Base-by-base conservation (phyloP, 2,329 filamentous ascomycete genomes). In the Exutisphaerella laricina region DNA sequence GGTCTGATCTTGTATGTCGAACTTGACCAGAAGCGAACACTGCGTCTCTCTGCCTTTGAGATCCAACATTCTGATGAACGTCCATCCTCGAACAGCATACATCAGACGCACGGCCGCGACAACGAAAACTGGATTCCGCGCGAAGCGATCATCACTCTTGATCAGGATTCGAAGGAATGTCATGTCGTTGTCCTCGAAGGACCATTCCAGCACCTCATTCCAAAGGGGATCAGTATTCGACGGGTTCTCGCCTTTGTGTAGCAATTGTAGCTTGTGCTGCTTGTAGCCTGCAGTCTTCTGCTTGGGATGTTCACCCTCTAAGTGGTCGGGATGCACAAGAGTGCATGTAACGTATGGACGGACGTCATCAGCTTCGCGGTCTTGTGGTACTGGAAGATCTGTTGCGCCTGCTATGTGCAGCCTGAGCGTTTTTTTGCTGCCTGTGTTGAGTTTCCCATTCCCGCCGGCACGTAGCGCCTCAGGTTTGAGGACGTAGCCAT, bases 121-220 rank as follows among this genome's bases (percentile, higher is more conserved):
- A 0, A 74, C 76, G 48, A 82, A 73, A 39, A 79, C 74, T 0
- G 80, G 79, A 51, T 85, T 85, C 32, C 66, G 66, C 0, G 77
- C 66, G 60, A 78, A 84, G 48, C 71, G 72, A 46, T 81, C 78
- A 46, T 84, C 80, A 50, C 75, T 80, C 69, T 85, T 85, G 63
- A 85, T 71, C 30, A 84, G 65, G 45, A 85, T 70, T 0, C 81
- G 69, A 51, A 85, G 50, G 53, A 85, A 85, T 0, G 74, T 73
- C 35, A 85, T 57, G 58, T 84, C 80, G 51, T 78, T 82, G 43
- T 83, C 80, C 4, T 81, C 76, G 53, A 77, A 84, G 47, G 80
- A 77, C 81, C 81, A 85, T 55, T 82, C 78, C 6, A 85, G 65
- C 10, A 66, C 68, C 60, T 84, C 79, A 50, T 84, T 73, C 80